phyloP scores from a whole-genome alignment of 2,329 filamentous ascomycete genomes.

The Colletotrichum lupini region DNA sequence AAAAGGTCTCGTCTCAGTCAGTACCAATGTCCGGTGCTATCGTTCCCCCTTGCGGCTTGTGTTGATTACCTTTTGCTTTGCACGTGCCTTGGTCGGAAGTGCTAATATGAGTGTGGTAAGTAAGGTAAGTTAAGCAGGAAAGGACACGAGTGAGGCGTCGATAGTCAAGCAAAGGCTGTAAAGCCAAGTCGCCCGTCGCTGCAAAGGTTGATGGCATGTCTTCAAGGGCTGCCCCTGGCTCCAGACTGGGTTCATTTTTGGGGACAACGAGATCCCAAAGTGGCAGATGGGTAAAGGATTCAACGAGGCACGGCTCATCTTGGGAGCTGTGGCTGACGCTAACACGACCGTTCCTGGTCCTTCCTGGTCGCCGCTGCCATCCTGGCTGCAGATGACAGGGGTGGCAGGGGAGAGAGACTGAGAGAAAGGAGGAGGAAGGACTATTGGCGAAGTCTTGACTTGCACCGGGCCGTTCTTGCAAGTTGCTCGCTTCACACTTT shows the following conservation, averaged over 20 bases:
- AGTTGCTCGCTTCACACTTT: constrained; percentile 4
- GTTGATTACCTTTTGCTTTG: no score
- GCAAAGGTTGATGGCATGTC: not conserved
- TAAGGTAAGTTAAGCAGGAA: not conserved
- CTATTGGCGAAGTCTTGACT: not conserved
- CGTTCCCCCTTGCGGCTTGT: not conserved
- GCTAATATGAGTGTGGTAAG: not conserved
- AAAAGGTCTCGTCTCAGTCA: not conserved
- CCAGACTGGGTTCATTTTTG: constrained; percentile 15
- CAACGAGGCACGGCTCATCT: constrained; percentile 10
- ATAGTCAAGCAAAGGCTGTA: not conserved
- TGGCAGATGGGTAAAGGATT: constrained; percentile 6
- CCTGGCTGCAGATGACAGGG: not conserved
- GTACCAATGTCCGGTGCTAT: not conserved
- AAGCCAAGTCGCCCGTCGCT: not conserved
- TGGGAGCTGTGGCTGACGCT: constrained; percentile 11
- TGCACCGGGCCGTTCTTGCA: not conserved
- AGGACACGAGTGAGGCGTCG: not conserved
- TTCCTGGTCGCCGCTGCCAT: not conserved
- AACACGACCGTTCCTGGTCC: constrained; percentile 14
- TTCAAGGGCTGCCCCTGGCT: constrained; percentile 13
- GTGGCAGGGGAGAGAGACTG: not conserved
- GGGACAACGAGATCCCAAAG: constrained; percentile 4
- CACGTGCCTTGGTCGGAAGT: no score
- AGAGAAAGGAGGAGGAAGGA: not conserved